Evolutionary conservation across 2,329 filamentous ascomycete genomes (phyloP).

Genomic region (Colletotrichum godetiae): DNA sequence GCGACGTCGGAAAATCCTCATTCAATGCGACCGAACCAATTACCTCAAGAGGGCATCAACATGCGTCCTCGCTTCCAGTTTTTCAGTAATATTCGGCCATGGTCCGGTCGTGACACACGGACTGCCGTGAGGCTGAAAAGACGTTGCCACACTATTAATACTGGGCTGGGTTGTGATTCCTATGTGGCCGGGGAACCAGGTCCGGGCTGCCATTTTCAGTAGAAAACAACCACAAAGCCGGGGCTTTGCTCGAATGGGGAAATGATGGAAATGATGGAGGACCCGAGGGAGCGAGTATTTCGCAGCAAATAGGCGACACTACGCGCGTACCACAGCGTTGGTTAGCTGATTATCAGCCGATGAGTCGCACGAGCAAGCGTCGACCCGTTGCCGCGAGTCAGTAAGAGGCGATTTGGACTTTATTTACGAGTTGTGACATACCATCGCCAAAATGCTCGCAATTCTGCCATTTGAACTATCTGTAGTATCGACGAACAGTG

Average conservation of each 20-base stretch:
- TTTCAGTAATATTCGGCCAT: background rate
- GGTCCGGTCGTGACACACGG: background rate
- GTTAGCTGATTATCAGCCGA: background rate
- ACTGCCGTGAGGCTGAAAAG: background rate
- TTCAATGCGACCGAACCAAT: background rate
- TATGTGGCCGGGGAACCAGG: background rate
- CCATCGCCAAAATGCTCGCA: background rate
- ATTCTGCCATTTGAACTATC: background rate
- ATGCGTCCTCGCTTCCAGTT: too few species aligned
- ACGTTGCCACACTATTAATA: too few species aligned
- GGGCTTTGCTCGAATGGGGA: background rate
- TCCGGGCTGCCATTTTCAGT: background rate
- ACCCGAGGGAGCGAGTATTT: background rate
- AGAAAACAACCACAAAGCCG: background rate
- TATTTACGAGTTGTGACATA: background rate
- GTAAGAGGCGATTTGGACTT: background rate
- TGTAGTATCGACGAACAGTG: too few species aligned
- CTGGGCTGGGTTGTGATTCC: background rate
- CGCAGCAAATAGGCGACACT: background rate
- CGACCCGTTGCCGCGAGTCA: background rate
- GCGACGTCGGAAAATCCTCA: background rate
- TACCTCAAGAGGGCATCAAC: too few species aligned
- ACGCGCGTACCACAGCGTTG: background rate
- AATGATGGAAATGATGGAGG: background rate
- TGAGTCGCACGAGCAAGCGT: background rate